Evolutionary conservation across 805 yeast species (phyloP).

Genomic region (Metschnikowia similis): DNA sequence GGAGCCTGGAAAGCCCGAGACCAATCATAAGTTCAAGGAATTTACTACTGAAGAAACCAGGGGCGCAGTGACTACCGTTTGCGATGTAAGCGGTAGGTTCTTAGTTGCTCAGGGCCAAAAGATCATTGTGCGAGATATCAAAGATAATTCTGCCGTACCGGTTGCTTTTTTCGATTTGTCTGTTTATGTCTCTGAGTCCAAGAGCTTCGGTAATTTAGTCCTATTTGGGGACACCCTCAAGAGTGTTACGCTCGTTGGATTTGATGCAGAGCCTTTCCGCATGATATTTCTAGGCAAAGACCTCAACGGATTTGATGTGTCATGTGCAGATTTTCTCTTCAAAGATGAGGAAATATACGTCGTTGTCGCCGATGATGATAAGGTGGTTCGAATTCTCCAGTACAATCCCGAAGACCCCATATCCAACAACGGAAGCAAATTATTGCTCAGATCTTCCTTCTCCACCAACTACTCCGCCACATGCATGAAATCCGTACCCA

Average conservation of each 20-base stretch:
- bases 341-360: constrained; percentile 66
- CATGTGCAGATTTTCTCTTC: constrained; percentile 71
- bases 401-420: constrained; percentile 91
- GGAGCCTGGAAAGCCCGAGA: constrained; percentile 82
- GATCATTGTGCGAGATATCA: constrained; percentile 71
- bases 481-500: constrained; percentile 45
- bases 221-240: constrained; percentile 76
- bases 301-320: constrained; percentile 54
- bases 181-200: constrained; percentile 71
- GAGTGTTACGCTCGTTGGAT: constrained; percentile 77
- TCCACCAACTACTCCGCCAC: constrained; percentile 61
- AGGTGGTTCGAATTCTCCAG: constrained; percentile 65
- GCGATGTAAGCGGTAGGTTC: constrained; percentile 79
- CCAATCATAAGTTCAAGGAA: constrained; percentile 71
- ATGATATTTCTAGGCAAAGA: constrained; percentile 78
- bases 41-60: constrained; percentile 68
- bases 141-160: constrained; percentile 85
- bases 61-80: constrained; percentile 77
- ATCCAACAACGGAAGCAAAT: constrained; percentile 73
- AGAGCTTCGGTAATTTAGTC: constrained; percentile 78
- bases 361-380: constrained; percentile 63
- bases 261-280: constrained; percentile 92
- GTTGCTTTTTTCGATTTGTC: constrained; percentile 92
- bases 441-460: constrained; percentile 68
- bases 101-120: constrained; percentile 86